phyloP scores from a whole-genome alignment of 345 rosid genomes.

The Eucalyptus regnans region DNA sequence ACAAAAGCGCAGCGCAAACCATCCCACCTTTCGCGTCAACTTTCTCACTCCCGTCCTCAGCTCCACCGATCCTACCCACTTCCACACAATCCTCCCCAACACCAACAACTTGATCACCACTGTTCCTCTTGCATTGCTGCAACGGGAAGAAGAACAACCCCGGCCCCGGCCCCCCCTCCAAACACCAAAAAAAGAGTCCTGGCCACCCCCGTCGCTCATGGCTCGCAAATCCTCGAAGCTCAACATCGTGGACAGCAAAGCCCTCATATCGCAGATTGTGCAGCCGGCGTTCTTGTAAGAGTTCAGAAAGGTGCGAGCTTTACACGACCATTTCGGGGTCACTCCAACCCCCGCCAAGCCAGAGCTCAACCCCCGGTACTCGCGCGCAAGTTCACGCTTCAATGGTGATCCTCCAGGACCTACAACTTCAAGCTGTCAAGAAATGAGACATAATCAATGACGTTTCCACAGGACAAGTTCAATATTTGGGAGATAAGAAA shows the following conservation, averaged over 20 bases:
- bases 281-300: constrained; percentile 49
- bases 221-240: neutral
- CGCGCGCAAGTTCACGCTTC: too few relatives aligned
- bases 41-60: neutral
- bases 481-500: too few relatives aligned
- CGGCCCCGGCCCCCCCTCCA: too few relatives aligned
- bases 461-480: too few relatives aligned
- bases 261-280: constrained; percentile 45
- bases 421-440: too few relatives aligned
- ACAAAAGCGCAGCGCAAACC: neutral
- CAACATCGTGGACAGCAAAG: constrained; percentile 23
- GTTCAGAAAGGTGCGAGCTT: constrained; percentile 79
- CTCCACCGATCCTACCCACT: too few relatives aligned
- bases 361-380: too few relatives aligned
- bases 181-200: too few relatives aligned
- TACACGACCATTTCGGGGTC: constrained; percentile 29
- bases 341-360: too few relatives aligned
- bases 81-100: too few relatives aligned
- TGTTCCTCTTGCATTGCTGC: constrained; percentile 52
- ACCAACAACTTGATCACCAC: constrained; percentile 6
- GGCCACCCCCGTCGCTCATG: neutral
- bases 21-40: neutral
- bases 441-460: too few relatives aligned
- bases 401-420: too few relatives aligned
- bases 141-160: constrained; percentile 26